phyloP scores from a whole-genome alignment of 73 alveolate genomes.

The Paramecium tetraurelia region DNA sequence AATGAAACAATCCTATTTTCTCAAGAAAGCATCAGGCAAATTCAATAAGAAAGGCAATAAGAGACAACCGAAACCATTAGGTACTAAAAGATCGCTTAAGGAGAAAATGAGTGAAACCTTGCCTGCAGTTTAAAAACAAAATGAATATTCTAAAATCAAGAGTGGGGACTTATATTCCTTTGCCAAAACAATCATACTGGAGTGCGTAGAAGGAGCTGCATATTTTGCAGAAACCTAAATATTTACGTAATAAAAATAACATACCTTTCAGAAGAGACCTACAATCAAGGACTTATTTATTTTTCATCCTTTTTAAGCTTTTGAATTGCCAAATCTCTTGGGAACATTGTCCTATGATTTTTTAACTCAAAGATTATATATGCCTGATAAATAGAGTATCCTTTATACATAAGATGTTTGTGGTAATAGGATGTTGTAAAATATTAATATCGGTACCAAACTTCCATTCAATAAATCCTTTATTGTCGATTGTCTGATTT shows the following conservation, averaged over 20 bases:
- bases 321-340: neutral
- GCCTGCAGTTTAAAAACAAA: neutral
- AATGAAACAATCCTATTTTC: neutral
- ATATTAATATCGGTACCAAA: conserved; percentile 12
- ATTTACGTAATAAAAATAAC: conserved; percentile 20
- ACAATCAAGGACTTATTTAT: neutral
- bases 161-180: neutral
- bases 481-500: conserved; percentile 26
- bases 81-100: conserved; percentile 9
- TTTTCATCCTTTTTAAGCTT: neutral
- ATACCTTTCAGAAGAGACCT: neutral
- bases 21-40: neutral
- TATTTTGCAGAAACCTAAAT: conserved; percentile 40
- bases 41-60: neutral
- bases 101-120: conserved; percentile 3
- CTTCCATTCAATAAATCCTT: neutral
- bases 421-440: neutral
- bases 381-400: conserved; percentile 5
- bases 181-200: conserved; percentile 5
- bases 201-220: conserved; percentile 28
- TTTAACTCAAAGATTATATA: neutral
- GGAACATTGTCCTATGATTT: conserved; percentile 19
- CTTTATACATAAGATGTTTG: conserved; percentile 19
- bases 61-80: conserved; percentile 30
- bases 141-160: neutral